phyloP scores from a whole-genome alignment of 768 basidiomycete species.

The Rubroboletus satanas region DNA sequence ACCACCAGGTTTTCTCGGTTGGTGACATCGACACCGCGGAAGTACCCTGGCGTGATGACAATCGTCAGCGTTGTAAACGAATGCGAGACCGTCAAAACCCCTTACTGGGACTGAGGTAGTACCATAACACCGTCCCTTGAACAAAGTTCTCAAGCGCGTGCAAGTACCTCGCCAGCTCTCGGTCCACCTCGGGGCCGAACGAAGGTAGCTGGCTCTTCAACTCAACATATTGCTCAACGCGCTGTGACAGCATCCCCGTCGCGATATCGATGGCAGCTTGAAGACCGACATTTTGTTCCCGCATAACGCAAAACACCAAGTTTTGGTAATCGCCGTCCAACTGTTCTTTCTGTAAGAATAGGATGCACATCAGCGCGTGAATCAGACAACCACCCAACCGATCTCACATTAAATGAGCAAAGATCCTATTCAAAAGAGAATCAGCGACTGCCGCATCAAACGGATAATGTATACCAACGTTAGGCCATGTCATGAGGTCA shows the following conservation, averaged over 20 bases:
- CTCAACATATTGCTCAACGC: conserved; percentile 32
- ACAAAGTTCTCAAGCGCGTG: conserved; percentile 37
- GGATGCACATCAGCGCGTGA: conserved; percentile 5
- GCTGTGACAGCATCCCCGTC: conserved; percentile 35
- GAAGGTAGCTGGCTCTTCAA: conserved; percentile 35
- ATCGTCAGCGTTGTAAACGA: conserved; percentile 11
- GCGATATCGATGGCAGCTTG: conserved; percentile 35
- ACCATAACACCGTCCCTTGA: conserved; percentile 39
- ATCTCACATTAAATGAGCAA: conserved; percentile 30
- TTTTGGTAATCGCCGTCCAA: conserved; percentile 40
- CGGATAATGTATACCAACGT: conserved; percentile 25
- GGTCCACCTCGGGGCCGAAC: conserved; percentile 33
- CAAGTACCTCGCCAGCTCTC: conserved; percentile 33
- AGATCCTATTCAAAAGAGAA: conserved; percentile 20
- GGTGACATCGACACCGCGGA: conserved; percentile 33
- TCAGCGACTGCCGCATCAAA: conserved; percentile 11
- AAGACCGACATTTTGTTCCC: conserved; percentile 31
- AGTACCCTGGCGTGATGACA: conserved; percentile 25
- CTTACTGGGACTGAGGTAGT: conserved; percentile 39
- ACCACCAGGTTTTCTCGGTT: conserved; percentile 28
- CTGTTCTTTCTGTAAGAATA: conserved; percentile 34
- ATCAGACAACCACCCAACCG: conserved; percentile 2
- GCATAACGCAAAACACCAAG: conserved; percentile 39
- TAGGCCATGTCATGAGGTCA: conserved; percentile 42
- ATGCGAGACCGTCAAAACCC: neutral